Base-by-base conservation (phyloP, 116 monocot species). In the Dioscorea cayenensis region DNA sequence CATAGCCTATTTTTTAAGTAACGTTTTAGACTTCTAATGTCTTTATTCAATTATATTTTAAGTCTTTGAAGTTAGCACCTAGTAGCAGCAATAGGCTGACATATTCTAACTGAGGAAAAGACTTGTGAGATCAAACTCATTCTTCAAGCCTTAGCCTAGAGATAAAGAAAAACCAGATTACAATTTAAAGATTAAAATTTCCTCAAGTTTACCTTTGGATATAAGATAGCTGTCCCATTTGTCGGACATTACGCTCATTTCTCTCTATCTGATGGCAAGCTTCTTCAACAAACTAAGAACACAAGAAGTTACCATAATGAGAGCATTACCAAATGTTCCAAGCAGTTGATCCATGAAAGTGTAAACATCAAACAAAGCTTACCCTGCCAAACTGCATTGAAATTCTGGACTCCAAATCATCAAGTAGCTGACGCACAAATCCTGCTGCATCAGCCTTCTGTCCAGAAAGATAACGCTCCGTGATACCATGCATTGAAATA, bases 381-480 rank as follows among this genome's bases (percentile, higher is more conserved):
- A 89, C 92, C 81, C 80, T 90, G 77, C 78, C 80, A 63, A 99
- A 99, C 80, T 88, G 94, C 75, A 65, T 69, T 27, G 93, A 86
- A 71, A 99, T 94, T 73, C 82, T 86, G 14, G 84, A 72, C 70
- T 91, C 85, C 71, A 99, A 80, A 61, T 93, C 99, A 81, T 89
- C 89, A 72, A 99, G 87, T 59, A 99, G 77, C 71, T 64, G 81
- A 60, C 88, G 94, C 21, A 99, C 99, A 78, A 94, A 99, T 84
- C 99, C 94, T 71, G 99, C 93, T 58, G 91, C 88, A 84, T 99
- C 99, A 68, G 99, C 93, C 83, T 99, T 99, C 77, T 99, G 99
- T 68, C 94, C 94, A 74, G 99, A 99, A 77, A 99, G 84, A 58
- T 99, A 99, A 0, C 94, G 88, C 62, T 99, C 99, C 48, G 94